These are phyloP conservation scores for Inonotus obliquus DNA, from an alignment of 1,284 basidiomycete species.

Conservation along the genomic window DNA sequence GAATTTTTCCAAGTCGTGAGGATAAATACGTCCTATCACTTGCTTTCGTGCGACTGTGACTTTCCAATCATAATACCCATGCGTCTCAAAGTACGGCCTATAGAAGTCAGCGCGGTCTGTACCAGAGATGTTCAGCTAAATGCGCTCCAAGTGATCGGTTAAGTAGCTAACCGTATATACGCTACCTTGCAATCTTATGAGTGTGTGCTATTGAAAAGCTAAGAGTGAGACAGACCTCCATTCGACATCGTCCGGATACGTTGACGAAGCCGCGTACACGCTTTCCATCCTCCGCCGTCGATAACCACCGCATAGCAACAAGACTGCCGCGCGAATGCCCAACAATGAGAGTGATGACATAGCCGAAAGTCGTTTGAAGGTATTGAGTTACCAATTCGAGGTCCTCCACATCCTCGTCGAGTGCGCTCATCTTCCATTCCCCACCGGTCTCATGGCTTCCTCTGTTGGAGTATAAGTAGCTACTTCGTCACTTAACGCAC, in stretches of 20 bases:
- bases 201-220: background rate
- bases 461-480: conserved; percentile 32
- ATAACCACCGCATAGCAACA: conserved; percentile 62
- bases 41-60: conserved; percentile 57
- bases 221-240: conserved; percentile 48
- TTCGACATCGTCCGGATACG: conserved; percentile 67
- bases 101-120: conserved; percentile 35
- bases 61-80: conserved; percentile 56
- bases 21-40: conserved; percentile 46
- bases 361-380: conserved; percentile 53
- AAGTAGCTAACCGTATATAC: conserved; percentile 38
- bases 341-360: conserved; percentile 60
- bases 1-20: conserved; percentile 55
- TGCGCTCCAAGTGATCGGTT: background rate
- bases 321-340: conserved; percentile 72
- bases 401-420: conserved; percentile 60
- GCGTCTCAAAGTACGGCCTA: conserved; percentile 43
- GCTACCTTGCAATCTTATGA: conserved; percentile 29
- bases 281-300: conserved; percentile 51
- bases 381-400: conserved; percentile 58
- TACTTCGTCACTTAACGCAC: background rate
- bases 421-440: conserved; percentile 50
- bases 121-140: background rate
- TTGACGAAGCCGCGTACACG: conserved; percentile 59
- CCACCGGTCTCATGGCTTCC: conserved; percentile 74